A percentile compares a stretch with the other conserved stretches of the same genome.
These are phyloP conservation scores for Solanum neorickii DNA, from an alignment of 257 asterid species.

Conservation along the genomic window DNA sequence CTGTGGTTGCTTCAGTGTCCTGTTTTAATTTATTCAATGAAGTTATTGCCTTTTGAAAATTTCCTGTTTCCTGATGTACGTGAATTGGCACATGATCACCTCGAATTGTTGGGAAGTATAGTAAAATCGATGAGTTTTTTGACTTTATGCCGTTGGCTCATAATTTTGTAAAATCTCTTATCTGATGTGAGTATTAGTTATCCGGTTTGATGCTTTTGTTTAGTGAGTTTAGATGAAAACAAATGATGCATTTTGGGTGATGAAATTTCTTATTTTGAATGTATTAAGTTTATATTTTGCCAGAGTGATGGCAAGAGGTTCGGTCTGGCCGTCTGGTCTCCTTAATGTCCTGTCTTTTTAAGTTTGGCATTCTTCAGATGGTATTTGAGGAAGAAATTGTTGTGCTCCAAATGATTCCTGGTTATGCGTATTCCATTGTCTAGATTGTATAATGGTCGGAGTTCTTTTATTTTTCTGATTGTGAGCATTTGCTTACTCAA, in stretches of 20 bases:
- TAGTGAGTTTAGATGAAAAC: neutral
- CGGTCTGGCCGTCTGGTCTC: neutral
- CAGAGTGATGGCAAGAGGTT: neutral
- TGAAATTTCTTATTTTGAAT: neutral
- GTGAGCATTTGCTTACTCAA: neutral
- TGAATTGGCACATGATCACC: neutral
- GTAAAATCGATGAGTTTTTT: neutral
- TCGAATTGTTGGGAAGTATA: neutral
- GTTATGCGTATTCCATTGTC: neutral
- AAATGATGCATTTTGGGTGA: neutral
- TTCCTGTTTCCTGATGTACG: too few relatives aligned
- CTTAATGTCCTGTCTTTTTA: neutral
- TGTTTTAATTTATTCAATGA: neutral
- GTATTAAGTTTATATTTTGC: neutral
- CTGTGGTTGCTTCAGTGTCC: neutral
- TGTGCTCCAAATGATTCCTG: neutral
- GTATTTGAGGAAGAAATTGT: neutral
- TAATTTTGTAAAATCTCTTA: neutral
- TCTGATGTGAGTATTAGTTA: neutral
- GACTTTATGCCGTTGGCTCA: neutral
- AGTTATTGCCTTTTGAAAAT: neutral
- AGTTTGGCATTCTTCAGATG: neutral
- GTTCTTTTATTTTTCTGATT: neutral
- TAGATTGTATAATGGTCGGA: neutral
- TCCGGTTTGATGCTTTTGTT: neutral